These are phyloP conservation scores for Fusarium sp. DNA, from an alignment of 2,329 filamentous ascomycete genomes.

Conservation along the genomic window DNA sequence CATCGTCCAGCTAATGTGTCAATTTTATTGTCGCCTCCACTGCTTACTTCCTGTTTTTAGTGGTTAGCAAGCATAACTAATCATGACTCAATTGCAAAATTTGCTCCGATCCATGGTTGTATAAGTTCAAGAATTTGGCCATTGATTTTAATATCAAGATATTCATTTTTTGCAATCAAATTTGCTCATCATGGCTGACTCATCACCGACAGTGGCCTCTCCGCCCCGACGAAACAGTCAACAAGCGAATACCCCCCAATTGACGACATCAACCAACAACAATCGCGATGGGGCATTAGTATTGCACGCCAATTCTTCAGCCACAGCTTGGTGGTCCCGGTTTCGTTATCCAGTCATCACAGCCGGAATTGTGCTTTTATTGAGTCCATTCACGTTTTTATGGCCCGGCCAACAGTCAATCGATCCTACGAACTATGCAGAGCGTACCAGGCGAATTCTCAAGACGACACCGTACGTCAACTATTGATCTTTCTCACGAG, in stretches of 20 bases:
- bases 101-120: background rate
- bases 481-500: background rate
- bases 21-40: background rate
- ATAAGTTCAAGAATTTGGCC: background rate
- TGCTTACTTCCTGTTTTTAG: background rate
- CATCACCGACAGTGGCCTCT: background rate
- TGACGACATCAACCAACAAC: background rate
- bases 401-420: constrained; percentile 17
- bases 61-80: constrained; percentile 16
- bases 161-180: background rate
- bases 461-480: constrained; percentile 22
- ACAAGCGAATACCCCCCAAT: background rate
- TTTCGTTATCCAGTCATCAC: constrained; percentile 18
- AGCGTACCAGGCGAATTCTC: constrained; percentile 29
- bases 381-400: constrained; percentile 20
- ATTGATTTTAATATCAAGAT: background rate
- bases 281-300: constrained; percentile 11
- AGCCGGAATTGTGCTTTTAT: constrained; percentile 15
- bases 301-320: constrained; percentile 5
- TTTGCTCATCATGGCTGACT: background rate
- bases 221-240: background rate
- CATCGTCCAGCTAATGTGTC: background rate
- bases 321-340: constrained; percentile 5
- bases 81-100: constrained; percentile 18
- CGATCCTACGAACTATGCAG: constrained; percentile 27